Evolutionary conservation across 2,329 filamentous ascomycete species (phyloP).

Genomic region (Phoma sp.): DNA sequence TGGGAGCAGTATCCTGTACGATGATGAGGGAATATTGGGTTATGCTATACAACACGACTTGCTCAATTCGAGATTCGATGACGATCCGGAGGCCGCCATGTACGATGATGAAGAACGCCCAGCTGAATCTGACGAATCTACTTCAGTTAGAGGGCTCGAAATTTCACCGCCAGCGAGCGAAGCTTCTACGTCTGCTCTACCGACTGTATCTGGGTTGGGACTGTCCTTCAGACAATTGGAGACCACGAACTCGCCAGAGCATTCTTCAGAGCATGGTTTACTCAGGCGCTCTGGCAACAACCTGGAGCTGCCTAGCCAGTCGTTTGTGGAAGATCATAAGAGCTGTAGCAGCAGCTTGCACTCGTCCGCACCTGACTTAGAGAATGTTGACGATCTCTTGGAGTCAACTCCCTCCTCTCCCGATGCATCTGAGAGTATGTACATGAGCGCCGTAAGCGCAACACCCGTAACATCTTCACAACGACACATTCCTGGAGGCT

Average conservation of each 20-base stretch:
- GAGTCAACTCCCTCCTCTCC: slow-evolving; percentile 75
- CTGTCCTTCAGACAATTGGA: slow-evolving; percentile 22
- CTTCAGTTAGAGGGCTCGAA: slow-evolving; percentile 20
- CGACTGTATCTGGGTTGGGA: slow-evolving; percentile 36
- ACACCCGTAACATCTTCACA: slow-evolving; percentile 32
- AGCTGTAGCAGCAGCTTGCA: slow-evolving; percentile 5
- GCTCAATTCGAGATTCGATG: slow-evolving; percentile 34
- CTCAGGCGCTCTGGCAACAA: slow-evolving; percentile 20
- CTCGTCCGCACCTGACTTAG: not conserved
- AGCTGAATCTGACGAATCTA: slow-evolving; percentile 18
- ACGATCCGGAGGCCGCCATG: slow-evolving; percentile 13
- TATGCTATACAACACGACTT: slow-evolving; percentile 44
- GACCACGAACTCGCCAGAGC: slow-evolving; percentile 11
- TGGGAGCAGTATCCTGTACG: slow-evolving; percentile 42
- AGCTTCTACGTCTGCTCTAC: slow-evolving; percentile 25
- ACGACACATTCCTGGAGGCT: slow-evolving; percentile 50
- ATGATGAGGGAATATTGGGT: slow-evolving; percentile 44
- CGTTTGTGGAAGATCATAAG: slow-evolving; percentile 11
- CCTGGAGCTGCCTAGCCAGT: slow-evolving; percentile 21
- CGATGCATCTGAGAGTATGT: slow-evolving; percentile 85
- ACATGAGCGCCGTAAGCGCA: slow-evolving; percentile 72
- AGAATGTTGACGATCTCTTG: slow-evolving; percentile 34
- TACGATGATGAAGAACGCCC: slow-evolving; percentile 2
- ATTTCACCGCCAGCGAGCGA: slow-evolving; percentile 23
- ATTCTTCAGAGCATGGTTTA: slow-evolving; percentile 16